phyloP scores from a whole-genome alignment of 257 asterid species.

The Solanum pinnatisectum region DNA sequence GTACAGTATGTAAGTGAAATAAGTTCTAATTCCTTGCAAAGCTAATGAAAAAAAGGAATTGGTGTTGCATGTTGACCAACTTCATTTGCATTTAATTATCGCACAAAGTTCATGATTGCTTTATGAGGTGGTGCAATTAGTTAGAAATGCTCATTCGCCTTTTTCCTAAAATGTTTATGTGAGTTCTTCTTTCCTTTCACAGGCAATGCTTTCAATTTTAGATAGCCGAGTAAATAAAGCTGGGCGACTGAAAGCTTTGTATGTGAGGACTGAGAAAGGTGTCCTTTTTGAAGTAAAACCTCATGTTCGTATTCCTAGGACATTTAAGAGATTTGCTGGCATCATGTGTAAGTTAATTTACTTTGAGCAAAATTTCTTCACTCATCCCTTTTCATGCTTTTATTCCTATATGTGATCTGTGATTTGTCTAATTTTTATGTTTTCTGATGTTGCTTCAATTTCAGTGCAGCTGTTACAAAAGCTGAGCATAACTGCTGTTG shows the following conservation, averaged over 20 bases:
- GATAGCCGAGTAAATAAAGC: conserved; percentile 81
- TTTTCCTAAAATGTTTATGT: not conserved
- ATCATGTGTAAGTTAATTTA: conserved; percentile 62
- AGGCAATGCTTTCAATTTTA: conserved; percentile 77
- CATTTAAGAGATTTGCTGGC: conserved; percentile 76
- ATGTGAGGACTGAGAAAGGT: conserved; percentile 75
- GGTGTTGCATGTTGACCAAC: not conserved
- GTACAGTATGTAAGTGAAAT: not conserved
- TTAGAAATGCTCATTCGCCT: not conserved
- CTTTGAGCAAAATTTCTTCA: not conserved
- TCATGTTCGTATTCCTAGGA: conserved; percentile 87
- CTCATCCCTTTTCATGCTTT: not conserved
- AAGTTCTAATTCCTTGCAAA: not conserved
- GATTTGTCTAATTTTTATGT: not conserved
- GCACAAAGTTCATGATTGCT: not conserved
- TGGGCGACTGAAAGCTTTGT: conserved; percentile 73
- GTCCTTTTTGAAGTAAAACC: conserved; percentile 76
- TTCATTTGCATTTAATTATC: not conserved
- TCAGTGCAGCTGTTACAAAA: conserved; percentile 85
- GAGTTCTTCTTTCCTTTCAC: not conserved
- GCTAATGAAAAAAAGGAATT: not conserved
- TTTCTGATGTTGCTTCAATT: not conserved
- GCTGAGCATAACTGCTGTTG: conserved; percentile 53
- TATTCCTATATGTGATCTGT: not conserved
- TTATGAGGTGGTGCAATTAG: not conserved